Conservation (phyloP, 1,139 yeast genomes). For the Kurtzmaniella quercitrusa region DNA sequence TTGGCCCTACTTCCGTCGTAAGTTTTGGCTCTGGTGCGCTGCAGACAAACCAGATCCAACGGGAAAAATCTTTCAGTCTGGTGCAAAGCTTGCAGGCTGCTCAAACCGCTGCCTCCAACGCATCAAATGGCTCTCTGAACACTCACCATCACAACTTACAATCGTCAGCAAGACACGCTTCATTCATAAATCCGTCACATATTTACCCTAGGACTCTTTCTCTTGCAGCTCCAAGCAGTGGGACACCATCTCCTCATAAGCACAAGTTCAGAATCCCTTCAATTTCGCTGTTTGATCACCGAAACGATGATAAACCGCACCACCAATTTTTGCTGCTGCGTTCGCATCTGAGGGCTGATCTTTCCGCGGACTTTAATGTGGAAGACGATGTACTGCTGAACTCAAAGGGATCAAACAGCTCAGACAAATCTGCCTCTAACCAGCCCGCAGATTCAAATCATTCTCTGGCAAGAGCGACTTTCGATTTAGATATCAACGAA, state of each 20-base stretch:
- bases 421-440: background rate
- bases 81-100: background rate
- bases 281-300: constrained; percentile 24
- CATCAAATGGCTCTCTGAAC: background rate
- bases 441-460: constrained; percentile 1
- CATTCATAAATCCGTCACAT: background rate
- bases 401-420: background rate
- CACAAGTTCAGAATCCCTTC: constrained; percentile 38
- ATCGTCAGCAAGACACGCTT: background rate
- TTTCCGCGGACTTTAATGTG: background rate
- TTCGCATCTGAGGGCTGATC: constrained; percentile 2
- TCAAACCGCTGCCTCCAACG: background rate
- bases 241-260: constrained; percentile 10
- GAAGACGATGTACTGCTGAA: background rate
- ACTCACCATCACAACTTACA: background rate
- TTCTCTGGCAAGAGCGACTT: constrained; percentile 1
- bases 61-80: background rate
- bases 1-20: background rate
- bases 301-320: constrained; percentile 7
- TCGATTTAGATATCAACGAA: constrained; percentile 47
- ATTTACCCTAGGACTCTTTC: background rate
- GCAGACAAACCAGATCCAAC: constrained; percentile 4
- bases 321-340: constrained; percentile 1
- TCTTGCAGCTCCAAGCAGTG: constrained; percentile 1
- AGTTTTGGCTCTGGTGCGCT: constrained; percentile 13